Base-by-base conservation (phyloP, 495 filamentous ascomycete genomes). In the Tuber microsphaerosporum region DNA sequence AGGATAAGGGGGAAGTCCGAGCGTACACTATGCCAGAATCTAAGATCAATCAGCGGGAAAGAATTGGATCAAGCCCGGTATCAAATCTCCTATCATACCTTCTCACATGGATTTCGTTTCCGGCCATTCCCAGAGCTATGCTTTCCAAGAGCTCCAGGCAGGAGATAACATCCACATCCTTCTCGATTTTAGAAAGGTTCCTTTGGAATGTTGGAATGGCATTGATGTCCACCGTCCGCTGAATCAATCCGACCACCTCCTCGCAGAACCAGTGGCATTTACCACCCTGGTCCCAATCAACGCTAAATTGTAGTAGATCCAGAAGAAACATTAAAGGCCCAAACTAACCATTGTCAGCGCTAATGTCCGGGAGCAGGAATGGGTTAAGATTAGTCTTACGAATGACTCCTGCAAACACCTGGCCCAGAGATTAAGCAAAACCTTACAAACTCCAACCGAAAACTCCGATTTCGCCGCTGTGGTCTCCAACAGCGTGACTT, bases 1-100 rank as follows among this genome's bases (percentile, higher is more conserved):
- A 91, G 88, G 82, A 91, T 86, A 26, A 92, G 80, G 26, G 90
- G 85, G 82, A 91, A 92, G 34, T 90, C 88, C 72, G 87, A 87
- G 22, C 89, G 86, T 68, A 92, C 87, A 41, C 83, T 78, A 70
- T 84, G 84, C 91, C 91, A 93, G 79, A 92, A 90, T 34, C 78
- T 82, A 42, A 16, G 20, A 71, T 16, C 26, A 43, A 69, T 81
- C 73, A 81, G 22, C 72, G 42, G 69, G 16, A 2, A 71, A n/a
- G 31, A 26, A 48, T 16, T 8, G 51, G 20, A 65, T 44, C 26
- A 73, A 61, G 71, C 22, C 7, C 39, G 26, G 16, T 20, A 41
- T 46, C 46, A 37, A 76, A 78, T 78, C 79, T 75, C 73, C 75
- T 82, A 44, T 46, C 46, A 45, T 76, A 82, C 81, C 79, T 75